phyloP scores from a whole-genome alignment of 2,329 filamentous ascomycete genomes.

The Penicillium janthinellum region DNA sequence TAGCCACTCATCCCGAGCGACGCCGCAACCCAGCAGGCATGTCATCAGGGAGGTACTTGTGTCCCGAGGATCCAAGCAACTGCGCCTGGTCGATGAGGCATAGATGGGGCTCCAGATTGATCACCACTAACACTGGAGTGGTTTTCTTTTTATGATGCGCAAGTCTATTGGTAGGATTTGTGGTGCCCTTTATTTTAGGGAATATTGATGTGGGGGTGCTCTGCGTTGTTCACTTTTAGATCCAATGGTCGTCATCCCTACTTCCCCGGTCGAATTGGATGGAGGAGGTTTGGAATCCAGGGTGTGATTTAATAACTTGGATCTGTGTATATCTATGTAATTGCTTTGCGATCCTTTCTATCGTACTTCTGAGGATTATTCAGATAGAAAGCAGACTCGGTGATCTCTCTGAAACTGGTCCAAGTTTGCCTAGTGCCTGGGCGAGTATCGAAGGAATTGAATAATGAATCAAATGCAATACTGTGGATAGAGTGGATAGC shows the following conservation, averaged over 20 bases:
- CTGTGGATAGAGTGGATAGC: neutral
- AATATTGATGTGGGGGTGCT: conserved; percentile 26
- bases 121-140: neutral
- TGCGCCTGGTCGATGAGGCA: conserved; percentile 19
- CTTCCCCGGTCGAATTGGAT: neutral
- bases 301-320: neutral
- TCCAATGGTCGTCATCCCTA: conserved; percentile 23
- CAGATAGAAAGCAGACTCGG: too few relatives aligned
- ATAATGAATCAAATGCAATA: neutral
- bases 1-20: neutral
- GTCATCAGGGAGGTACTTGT: neutral
- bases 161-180: neutral
- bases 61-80: neutral
- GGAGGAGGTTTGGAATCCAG: neutral
- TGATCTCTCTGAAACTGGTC: neutral
- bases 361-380: too few relatives aligned
- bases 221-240: conserved; percentile 32
- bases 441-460: neutral
- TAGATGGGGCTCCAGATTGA: conserved; percentile 8
- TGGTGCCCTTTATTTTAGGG: neutral
- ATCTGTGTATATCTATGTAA: neutral
- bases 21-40: neutral
- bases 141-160: neutral
- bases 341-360: neutral
- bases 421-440: neutral